These are phyloP conservation scores for Trametes coccinea DNA, from an alignment of 768 basidiomycete species.

Conservation along the genomic window DNA sequence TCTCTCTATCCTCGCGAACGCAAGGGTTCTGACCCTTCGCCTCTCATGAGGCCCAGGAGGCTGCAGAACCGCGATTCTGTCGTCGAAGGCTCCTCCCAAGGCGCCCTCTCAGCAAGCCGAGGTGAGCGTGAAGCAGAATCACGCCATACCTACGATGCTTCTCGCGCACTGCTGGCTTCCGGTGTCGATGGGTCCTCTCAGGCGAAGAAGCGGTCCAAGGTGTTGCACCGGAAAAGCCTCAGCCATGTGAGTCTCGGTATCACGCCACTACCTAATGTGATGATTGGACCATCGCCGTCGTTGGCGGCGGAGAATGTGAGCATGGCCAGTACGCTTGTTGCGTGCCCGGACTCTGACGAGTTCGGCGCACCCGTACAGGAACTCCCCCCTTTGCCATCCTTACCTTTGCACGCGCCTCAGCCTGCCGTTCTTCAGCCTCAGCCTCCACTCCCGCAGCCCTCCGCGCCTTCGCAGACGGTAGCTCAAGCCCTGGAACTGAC, in stretches of 20 bases:
- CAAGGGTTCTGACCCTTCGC: conserved; percentile 19
- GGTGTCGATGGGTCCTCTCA: conserved; percentile 8
- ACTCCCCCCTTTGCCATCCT: conserved; percentile 7
- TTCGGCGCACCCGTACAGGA: conserved; percentile 2
- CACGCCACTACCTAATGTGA: conserved; percentile 28
- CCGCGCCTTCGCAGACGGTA: conserved; percentile 5
- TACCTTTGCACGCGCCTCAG: background rate
- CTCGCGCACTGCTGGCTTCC: conserved; percentile 9
- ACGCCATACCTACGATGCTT: background rate
- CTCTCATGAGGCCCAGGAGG: background rate
- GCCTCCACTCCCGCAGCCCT: background rate
- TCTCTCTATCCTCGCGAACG: conserved; percentile 12
- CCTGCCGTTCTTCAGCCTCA: background rate
- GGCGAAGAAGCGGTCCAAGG: conserved; percentile 10
- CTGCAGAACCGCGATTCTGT: conserved; percentile 7
- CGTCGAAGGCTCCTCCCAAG: background rate
- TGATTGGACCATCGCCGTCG: conserved; percentile 24
- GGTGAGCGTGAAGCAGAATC: background rate
- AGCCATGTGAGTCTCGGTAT: conserved; percentile 31
- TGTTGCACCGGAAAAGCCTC: conserved; percentile 26
- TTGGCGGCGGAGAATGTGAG: conserved; percentile 27
- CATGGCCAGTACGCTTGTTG: conserved; percentile 25
- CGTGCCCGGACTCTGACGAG: conserved; percentile 6
- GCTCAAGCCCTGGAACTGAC: conserved; percentile 14
- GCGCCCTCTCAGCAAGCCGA: background rate